Percentiles rank a stretch among this genome's conserved stretches.
phyloP scores from a whole-genome alignment of 1,139 yeast species.

The Candida pseudoviswanathii region DNA sequence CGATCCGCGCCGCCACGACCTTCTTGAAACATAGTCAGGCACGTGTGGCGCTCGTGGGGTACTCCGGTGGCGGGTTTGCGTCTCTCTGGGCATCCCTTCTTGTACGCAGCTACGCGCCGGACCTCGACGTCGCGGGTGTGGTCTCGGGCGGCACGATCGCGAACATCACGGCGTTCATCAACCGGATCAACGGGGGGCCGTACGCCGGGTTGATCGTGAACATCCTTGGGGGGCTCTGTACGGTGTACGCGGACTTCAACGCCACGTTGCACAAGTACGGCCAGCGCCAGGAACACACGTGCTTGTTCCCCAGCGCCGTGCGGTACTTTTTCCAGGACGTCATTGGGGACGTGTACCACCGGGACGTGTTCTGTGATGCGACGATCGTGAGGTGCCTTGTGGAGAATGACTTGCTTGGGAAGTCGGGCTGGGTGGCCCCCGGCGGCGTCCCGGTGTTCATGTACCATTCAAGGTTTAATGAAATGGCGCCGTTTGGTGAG shows the following conservation, averaged over 20 bases:
- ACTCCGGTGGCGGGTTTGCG: constrained; percentile 40
- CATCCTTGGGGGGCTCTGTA: constrained; percentile 21
- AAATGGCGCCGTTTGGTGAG: constrained; percentile 29
- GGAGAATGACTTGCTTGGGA: constrained; percentile 24
- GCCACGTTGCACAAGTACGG: constrained; percentile 11
- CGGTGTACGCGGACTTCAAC: constrained; percentile 16
- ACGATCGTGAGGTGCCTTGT: constrained; percentile 17
- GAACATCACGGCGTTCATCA: constrained; percentile 24
- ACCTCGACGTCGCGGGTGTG: constrained; percentile 31
- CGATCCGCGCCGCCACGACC: constrained; percentile 28
- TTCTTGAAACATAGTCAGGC: constrained; percentile 29
- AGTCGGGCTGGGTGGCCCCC: constrained; percentile 1
- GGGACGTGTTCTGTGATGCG: constrained; percentile 20
- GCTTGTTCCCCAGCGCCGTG: constrained; percentile 17
- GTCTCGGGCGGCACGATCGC: constrained; percentile 38
- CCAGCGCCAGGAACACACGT: constrained; percentile 10
- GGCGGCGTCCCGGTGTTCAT: constrained; percentile 34
- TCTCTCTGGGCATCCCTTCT: constrained; percentile 37
- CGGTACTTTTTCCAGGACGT: constrained; percentile 17
- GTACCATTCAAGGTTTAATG: constrained; percentile 34
- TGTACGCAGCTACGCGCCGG: constrained; percentile 35
- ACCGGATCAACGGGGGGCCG: constrained; percentile 21
- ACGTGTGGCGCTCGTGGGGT: constrained; percentile 34
- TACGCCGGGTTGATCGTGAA: constrained; percentile 26
- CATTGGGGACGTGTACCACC: constrained; percentile 18